These are phyloP conservation scores for Vaccinium myrtillus DNA, from an alignment of 148 eudicot species.

Conservation along the genomic window DNA sequence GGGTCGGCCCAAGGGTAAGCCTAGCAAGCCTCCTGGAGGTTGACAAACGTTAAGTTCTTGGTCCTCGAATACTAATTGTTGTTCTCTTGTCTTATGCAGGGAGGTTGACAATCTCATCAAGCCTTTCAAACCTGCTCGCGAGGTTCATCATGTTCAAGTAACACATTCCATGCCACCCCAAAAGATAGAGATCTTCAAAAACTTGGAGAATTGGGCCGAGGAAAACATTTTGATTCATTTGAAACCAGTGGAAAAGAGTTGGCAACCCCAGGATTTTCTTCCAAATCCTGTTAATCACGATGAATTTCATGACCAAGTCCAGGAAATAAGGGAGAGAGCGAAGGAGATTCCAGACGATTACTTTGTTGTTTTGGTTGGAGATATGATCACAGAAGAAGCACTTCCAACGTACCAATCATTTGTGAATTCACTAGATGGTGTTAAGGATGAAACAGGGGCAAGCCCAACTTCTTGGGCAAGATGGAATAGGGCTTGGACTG, in stretches of 20 bases:
- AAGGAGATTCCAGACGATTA: slow-evolving; percentile 28
- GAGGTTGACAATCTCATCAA: slow-evolving; percentile 15
- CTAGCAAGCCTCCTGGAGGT: no score
- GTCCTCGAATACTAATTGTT: not conserved
- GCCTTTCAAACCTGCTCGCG: slow-evolving; percentile 12
- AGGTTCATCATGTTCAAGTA: slow-evolving; percentile 7
- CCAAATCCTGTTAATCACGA: slow-evolving; percentile 17
- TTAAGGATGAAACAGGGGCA: slow-evolving; percentile 27
- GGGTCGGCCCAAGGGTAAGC: no score
- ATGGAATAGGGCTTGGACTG: slow-evolving; percentile 30
- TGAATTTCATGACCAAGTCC: slow-evolving; percentile 21
- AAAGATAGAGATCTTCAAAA: slow-evolving; percentile 19
- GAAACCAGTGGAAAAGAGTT: slow-evolving; percentile 19
- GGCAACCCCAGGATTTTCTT: slow-evolving; percentile 23
- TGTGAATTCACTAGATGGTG: slow-evolving; percentile 26
- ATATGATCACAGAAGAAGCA: slow-evolving; percentile 33
- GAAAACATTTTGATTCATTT: slow-evolving; percentile 16
- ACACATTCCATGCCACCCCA: slow-evolving; percentile 24
- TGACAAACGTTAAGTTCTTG: no score
- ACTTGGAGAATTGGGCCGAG: slow-evolving; percentile 16
- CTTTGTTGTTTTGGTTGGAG: slow-evolving; percentile 28
- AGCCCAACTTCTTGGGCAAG: slow-evolving; percentile 21
- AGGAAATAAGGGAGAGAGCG: slow-evolving; percentile 26
- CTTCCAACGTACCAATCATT: slow-evolving; percentile 27
- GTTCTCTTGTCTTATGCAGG: not conserved